phyloP scores from a whole-genome alignment of 2,329 filamentous ascomycete genomes.

The Metarhizium rileyi region DNA sequence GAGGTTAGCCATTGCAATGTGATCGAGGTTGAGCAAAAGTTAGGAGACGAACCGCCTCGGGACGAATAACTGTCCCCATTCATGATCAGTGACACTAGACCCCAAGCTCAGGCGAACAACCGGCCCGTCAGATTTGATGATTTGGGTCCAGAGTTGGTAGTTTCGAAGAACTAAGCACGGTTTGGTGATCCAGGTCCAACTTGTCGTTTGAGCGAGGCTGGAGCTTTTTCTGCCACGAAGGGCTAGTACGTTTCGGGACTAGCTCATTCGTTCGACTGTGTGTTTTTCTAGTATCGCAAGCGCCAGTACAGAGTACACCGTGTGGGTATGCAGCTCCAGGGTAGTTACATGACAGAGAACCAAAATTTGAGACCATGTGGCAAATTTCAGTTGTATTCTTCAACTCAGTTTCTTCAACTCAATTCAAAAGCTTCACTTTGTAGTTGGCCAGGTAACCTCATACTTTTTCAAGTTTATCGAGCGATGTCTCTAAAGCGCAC shows the following conservation, averaged over 20 bases:
- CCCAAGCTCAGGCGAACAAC: slow-evolving; percentile 7
- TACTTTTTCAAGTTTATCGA: not conserved
- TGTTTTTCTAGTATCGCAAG: not conserved
- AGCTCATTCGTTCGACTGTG: slow-evolving; percentile 8
- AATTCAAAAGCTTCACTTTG: not conserved
- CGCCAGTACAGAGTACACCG: not conserved
- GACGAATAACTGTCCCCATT: slow-evolving; percentile 79
- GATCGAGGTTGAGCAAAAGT: slow-evolving; percentile 7
- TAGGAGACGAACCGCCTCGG: slow-evolving; percentile 37
- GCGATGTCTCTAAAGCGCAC: slow-evolving; percentile 34
- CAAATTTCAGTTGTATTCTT: no score
- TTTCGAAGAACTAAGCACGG: not conserved
- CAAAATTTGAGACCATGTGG: no score
- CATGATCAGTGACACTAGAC: slow-evolving; percentile 41
- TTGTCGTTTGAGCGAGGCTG: slow-evolving; percentile 27
- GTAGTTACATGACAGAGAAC: no score
- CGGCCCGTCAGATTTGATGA: slow-evolving; percentile 4
- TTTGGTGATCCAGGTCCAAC: slow-evolving; percentile 13
- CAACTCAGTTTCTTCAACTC: not conserved
- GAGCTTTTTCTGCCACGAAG: slow-evolving; percentile 31
- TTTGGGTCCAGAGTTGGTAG: slow-evolving; percentile 1
- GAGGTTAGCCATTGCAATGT: slow-evolving; percentile 1
- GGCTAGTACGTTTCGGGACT: slow-evolving; percentile 18
- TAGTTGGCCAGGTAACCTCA: not conserved
- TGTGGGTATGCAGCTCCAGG: not conserved